These are phyloP conservation scores for Mesembryanthemum crystallinum DNA, from an alignment of 148 eudicot species.

Conservation along the genomic window DNA sequence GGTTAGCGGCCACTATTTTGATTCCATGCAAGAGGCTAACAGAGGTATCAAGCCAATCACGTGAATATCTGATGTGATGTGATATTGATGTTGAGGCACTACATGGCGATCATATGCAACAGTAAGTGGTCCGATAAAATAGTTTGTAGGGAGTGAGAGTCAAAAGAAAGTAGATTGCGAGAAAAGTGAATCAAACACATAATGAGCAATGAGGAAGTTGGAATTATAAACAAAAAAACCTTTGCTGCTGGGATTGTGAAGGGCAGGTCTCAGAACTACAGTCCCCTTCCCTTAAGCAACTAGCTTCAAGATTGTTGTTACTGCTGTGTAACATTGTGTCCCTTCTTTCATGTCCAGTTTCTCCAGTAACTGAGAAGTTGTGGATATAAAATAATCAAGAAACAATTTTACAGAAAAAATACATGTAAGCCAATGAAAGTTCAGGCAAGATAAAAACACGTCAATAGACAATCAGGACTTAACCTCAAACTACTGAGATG, in stretches of 20 bases:
- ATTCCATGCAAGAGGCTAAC: not conserved
- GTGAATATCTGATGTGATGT: not conserved
- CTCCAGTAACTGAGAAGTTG: not conserved
- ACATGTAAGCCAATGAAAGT: not conserved
- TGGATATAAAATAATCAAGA: not conserved
- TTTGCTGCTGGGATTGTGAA: constrained; percentile 3
- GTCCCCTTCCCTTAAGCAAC: constrained; percentile 6
- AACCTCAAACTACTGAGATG: not conserved
- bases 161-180: too few relatives aligned
- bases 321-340: not conserved
- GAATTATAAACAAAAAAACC: not conserved
- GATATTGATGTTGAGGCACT: not conserved
- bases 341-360: constrained; percentile 6
- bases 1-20: too few relatives aligned
- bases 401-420: not conserved
- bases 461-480: not conserved
- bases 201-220: not conserved
- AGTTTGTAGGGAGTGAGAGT: too few relatives aligned
- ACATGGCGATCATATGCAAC: not conserved
- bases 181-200: not conserved
- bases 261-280: not conserved
- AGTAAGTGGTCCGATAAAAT: not conserved
- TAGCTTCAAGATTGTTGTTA: constrained; percentile 11
- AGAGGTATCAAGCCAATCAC: not conserved
- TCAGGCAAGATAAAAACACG: not conserved